A percentile compares a stretch with the other conserved stretches of the same genome.
phyloP scores from a whole-genome alignment of 305 asterid species.

The Fraxinus velutina region DNA sequence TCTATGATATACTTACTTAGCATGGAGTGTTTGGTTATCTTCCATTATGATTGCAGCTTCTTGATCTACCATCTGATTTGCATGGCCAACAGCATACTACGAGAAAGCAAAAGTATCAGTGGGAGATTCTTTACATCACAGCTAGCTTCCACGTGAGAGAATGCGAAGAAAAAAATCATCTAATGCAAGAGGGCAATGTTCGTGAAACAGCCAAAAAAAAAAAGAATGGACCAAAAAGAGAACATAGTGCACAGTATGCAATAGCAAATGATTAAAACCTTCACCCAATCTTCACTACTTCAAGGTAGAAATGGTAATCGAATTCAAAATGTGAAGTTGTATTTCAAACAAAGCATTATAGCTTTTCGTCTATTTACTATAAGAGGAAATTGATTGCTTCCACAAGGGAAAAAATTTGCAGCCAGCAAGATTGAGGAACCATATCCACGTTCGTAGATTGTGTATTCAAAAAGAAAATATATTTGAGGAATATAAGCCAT shows the following conservation, averaged over 20 bases:
- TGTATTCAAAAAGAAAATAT: neutral
- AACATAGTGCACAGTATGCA: neutral
- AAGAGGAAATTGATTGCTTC: neutral
- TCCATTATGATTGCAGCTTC: conserved; percentile 40
- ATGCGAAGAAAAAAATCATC: neutral
- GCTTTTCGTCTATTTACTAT: neutral
- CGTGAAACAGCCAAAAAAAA: neutral
- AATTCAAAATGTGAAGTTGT: neutral
- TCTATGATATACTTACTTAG: conserved; percentile 45
- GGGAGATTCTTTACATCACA: neutral
- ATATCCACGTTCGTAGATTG: neutral
- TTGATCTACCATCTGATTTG: conserved; percentile 25
- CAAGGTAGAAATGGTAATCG: neutral
- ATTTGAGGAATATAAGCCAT: neutral
- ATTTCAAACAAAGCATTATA: neutral
- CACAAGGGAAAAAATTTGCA: neutral
- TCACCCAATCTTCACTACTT: neutral
- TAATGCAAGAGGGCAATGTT: neutral
- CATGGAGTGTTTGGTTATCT: conserved; percentile 50
- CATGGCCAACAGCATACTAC: conserved; percentile 41
- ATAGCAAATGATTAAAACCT: neutral
- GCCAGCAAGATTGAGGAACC: conserved; percentile 11
- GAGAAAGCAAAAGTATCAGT: conserved; percentile 26
- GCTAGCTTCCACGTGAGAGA: neutral
- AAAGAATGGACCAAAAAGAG: neutral